Conservation (phyloP, 2,329 filamentous ascomycete genomes). For the Celoporthe dispersa region DNA sequence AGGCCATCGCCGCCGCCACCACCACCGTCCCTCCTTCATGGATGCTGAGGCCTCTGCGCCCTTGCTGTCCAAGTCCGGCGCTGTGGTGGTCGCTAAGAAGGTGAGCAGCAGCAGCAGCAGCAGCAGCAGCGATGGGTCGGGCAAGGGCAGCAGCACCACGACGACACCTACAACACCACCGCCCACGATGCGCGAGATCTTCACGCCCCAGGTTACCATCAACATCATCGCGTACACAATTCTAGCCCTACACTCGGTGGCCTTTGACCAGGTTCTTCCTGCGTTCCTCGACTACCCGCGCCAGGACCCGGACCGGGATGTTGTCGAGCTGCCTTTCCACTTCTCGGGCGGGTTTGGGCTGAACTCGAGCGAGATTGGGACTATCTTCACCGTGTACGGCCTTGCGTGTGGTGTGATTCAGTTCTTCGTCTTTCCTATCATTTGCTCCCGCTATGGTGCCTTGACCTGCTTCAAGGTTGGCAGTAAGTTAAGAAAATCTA, state of each 20-base stretch:
- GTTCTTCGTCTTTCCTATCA: slow-evolving; percentile 80
- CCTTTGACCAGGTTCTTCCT: slow-evolving; percentile 85
- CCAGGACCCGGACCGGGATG: slow-evolving; percentile 57
- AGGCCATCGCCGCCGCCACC: slow-evolving; percentile 31
- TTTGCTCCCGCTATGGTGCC: slow-evolving; percentile 75
- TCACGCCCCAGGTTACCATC: slow-evolving; percentile 74
- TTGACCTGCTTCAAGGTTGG: slow-evolving; percentile 73
- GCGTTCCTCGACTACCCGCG: slow-evolving; percentile 83
- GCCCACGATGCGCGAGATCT: slow-evolving; percentile 62
- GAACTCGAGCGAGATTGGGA: slow-evolving; percentile 75
- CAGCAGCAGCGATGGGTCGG: background rate
- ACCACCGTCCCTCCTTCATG: slow-evolving; percentile 52
- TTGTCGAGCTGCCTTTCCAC: slow-evolving; percentile 72
- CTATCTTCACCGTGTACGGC: slow-evolving; percentile 84
- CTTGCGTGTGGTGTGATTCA: slow-evolving; percentile 80
- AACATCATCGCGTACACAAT: slow-evolving; percentile 80
- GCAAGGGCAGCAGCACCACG: background rate
- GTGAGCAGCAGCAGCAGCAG: slow-evolving; percentile 32
- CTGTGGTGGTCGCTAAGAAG: slow-evolving; percentile 27
- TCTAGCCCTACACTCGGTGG: slow-evolving; percentile 79
- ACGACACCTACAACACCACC: slow-evolving; percentile 24
- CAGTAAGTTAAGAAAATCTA: slow-evolving; percentile 41
- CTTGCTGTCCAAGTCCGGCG: slow-evolving; percentile 47
- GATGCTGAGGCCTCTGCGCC: slow-evolving; percentile 62
- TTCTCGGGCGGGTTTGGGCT: slow-evolving; percentile 83